Evolutionary conservation across 2,329 filamentous ascomycete species (phyloP), one percentile per base, ranked within the genome.

Genomic region (Fusarium temperatum): DNA sequence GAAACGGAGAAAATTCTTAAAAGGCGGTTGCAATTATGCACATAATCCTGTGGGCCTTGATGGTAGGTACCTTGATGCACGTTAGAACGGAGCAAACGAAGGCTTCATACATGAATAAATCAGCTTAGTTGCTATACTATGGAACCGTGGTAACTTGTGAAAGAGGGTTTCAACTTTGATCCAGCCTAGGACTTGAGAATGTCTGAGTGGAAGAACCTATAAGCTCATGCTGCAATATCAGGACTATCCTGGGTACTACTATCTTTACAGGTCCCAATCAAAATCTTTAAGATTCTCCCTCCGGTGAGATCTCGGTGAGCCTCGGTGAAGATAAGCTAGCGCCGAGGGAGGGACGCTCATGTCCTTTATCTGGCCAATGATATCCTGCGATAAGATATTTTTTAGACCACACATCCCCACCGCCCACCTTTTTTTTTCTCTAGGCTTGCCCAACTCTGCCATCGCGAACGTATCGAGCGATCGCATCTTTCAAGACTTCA

Each of bases 401-500:
- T 78, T 56, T 54, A 48, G 30, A 54, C 57, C 59, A 28, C 41
- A 64, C 66, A 62, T 77, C 77, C 73, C 79, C 79, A 79, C 78
- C 45, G 71, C 75, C 73, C 65, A 66, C 75, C 72, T 80, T 81
- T 81, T 80, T 80, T 80, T 81, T 75, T 72, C 63, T 68, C 38
- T 60, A 50, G 50, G 32, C 58, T 58, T 44, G 65, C 47, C 36
- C 51, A 64, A 69, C 72, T 75, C 50, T 71, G 28, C 47, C 55
- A 65, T 51, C 57, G 48, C 51, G 59, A 66, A 72, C 50, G 54
- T 45, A 24, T 57, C 61, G 51, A 45, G 58, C 47, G 65, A 47
- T 50, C 57, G 56, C 61, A 59, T 39, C 47, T 48, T 68, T 54
- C 36, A 67, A 66, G 48, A 56, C 51, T 60, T 59, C 30, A 39